Evolutionary conservation across 2,329 filamentous ascomycete genomes (phyloP), one percentile per base, ranked within the genome.

Genomic region (Colletotrichum cuscutae): DNA sequence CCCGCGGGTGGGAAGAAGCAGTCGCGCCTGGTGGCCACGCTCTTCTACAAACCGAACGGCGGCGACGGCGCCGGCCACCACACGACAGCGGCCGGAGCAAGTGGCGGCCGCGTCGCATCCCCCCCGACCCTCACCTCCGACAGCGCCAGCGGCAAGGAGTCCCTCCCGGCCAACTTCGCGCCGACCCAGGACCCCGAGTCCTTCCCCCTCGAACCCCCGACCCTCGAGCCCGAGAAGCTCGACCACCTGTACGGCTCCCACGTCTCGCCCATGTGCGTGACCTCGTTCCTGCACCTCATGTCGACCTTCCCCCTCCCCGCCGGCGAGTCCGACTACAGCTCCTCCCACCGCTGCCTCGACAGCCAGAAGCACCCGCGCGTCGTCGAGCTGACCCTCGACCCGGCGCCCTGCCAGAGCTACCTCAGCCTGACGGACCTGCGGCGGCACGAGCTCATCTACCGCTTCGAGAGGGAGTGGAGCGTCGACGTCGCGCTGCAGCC

Each of bases 381-480:
- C 19, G 91, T 93, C 65, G 92, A 94, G 81, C 82, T 93, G 61
- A 88, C 88, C 0, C 86, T 94, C 65, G 88, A 89, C 1, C 89
- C 92, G 0, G 87, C 88, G 0, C 90, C 90, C 1, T 86, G 88
- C 11, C 84, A 87, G 2, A 88, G 90, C 77, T 94, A 93, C 82
- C 82, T 94, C 77, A 85, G 90, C 78, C 78, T 96, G 22, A 84
- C 87, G 3, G 93, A 95, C 76, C 84, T 97, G 77, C 89, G 94
- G 75, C 93, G 93, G 79, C 92, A 97, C 81, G 94, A 96, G 83
- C 90, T 91, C 72, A 91, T 97, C 72, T 95, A 94, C 85, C 89
- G 91, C 22, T 97, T 97, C 78, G 94, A 97, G 87, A 89, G 91
- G 75, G 93, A 96, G 81, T 97, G 94, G 94, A 95, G 95, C 78